phyloP scores from a whole-genome alignment of 2,329 filamentous ascomycete species.

The Neofusicoccum laricinum region DNA sequence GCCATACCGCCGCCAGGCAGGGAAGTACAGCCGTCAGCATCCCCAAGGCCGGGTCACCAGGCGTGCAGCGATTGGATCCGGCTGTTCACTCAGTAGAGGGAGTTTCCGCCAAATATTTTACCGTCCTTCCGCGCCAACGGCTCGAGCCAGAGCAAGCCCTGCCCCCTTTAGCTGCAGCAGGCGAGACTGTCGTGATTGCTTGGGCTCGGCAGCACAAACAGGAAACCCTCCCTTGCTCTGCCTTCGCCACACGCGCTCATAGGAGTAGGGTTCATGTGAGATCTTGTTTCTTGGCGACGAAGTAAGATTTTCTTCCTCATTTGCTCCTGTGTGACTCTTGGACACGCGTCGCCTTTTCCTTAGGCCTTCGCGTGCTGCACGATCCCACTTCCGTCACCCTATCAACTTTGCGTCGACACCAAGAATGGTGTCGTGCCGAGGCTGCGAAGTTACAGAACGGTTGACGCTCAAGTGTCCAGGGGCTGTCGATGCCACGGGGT shows the following conservation, averaged over 20 bases:
- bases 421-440: background rate
- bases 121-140: background rate
- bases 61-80: background rate
- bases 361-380: background rate
- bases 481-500: background rate
- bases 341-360: conserved; percentile 3
- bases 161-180: background rate
- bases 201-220: background rate
- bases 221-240: conserved; percentile 1
- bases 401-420: background rate
- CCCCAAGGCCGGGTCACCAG: background rate
- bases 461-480: background rate
- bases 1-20: background rate
- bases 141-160: conserved; percentile 6
- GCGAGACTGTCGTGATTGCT: background rate
- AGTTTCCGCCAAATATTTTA: background rate
- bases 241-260: background rate
- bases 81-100: background rate
- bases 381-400: background rate
- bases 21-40: conserved; percentile 8
- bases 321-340: background rate
- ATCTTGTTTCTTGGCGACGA: background rate
- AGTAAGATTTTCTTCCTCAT: conserved; percentile 2
- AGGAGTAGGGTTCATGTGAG: background rate
- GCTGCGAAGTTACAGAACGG: background rate